Base-by-base conservation (phyloP, 106 monocot species). In the Alisma plantagoaquatica region DNA sequence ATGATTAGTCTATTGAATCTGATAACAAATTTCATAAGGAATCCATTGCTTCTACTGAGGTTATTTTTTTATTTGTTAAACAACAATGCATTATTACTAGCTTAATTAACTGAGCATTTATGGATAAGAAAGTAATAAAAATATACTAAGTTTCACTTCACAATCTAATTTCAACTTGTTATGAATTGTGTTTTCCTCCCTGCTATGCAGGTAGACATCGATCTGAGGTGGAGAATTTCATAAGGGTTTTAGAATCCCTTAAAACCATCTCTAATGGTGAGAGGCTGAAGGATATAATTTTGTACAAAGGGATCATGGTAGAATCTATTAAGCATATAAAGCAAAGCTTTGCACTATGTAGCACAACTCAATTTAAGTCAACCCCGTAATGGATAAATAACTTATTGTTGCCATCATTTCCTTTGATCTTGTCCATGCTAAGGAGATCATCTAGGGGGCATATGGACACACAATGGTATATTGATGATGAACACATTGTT, bases 181-280 rank as follows among this genome's bases (percentile, higher is more conserved):
- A n/a, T n/a, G n/a, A n/a, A n/a, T n/a, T n/a, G n/a, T n/a, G n/a
- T n/a, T n/a, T n/a, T n/a, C n/a, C n/a, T n/a, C n/a, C n/a, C n/a
- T n/a, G n/a, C n/a, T n/a, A n/a, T n/a, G 84, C 81, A 41, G 65
- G 53, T 15, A 71, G 77, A 44, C 98, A 90, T 60, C 71, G 71
- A 43, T 85, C 74, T 20, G 74, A 82, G 58, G 33, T 98, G 46
- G 90, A 98, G 63, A 90, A 98, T 68, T 98, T 98, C 70, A 85
- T 98, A 14, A 61, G 85, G 31, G 81, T 98, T 22, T 90, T 90
- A 8, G 90, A 86, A 43, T 98, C 98, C 7, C 76, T 98, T 6
- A 82, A 78, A 56, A 87, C 94, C 9, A 98, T 89, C 68, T 90
- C 90, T 1, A 79, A 79, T 42, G 98, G 98, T 15, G 98, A 90